phyloP scores from a whole-genome alignment of 495 filamentous ascomycete species.

The Neohortaea acidophila region DNA sequence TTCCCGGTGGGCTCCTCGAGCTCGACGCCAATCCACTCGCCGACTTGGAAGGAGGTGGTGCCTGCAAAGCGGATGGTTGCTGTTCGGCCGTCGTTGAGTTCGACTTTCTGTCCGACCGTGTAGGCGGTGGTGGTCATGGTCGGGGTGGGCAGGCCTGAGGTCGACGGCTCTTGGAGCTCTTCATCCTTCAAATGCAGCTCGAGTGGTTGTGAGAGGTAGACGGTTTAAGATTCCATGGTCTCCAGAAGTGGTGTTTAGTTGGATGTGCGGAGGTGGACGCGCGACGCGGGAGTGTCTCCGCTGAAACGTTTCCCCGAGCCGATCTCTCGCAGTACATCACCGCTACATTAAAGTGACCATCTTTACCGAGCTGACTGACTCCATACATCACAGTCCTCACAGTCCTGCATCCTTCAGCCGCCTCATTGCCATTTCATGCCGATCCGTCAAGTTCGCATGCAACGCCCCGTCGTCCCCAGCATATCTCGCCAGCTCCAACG shows the following conservation, averaged over 20 bases:
- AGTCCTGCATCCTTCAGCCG: constrained; percentile 3
- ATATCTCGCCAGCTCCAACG: constrained; percentile 15
- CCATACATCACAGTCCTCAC: background rate
- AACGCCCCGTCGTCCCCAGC: constrained; percentile 11
- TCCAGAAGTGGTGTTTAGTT: background rate
- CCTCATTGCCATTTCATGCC: constrained; percentile 1
- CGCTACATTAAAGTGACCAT: no score
- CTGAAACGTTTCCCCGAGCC: no score
- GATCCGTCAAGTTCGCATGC: constrained; percentile 12
- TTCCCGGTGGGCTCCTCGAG: constrained; percentile 72
- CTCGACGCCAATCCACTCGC: constrained; percentile 85
- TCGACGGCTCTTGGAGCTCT: background rate
- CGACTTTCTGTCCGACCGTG: constrained; percentile 44
- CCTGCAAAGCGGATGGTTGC: constrained; percentile 71
- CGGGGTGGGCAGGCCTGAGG: background rate
- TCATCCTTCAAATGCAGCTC: no score
- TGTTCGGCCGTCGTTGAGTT: constrained; percentile 57
- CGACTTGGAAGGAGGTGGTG: constrained; percentile 57
- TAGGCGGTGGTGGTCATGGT: constrained; percentile 22
- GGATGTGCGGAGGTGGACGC: background rate
- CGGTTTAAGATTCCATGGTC: background rate
- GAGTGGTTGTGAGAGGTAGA: no score
- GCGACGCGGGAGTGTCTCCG: background rate
- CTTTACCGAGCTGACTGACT: no score
- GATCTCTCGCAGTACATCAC: no score